phyloP scores from a whole-genome alignment of 257 asterid genomes.

The Solanum etuberosum region DNA sequence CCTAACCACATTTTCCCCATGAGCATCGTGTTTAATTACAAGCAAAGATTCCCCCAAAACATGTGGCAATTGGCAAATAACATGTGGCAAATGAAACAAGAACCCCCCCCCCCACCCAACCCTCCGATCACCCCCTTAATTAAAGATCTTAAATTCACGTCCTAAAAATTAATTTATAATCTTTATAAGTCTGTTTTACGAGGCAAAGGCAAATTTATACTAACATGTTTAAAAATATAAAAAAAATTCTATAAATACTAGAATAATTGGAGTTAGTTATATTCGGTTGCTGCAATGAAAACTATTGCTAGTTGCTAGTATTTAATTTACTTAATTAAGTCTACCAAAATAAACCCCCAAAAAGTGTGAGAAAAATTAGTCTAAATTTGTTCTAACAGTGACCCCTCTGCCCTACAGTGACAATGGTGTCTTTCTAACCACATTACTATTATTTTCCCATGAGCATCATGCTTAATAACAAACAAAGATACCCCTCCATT shows the following conservation, averaged over 20 bases:
- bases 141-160: no score
- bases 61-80: background rate
- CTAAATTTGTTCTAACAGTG: background rate
- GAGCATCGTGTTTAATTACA: background rate
- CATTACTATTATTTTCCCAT: background rate
- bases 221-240: background rate
- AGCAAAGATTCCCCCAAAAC: background rate
- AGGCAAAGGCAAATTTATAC: background rate
- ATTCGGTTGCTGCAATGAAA: background rate
- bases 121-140: no score
- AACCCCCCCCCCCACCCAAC: no score
- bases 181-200: no score
- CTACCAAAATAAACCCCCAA: background rate
- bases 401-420: background rate
- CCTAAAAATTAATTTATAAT: no score
- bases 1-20: background rate
- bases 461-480: background rate
- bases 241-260: background rate
- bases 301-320: background rate
- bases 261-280: background rate
- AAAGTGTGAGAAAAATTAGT: background rate
- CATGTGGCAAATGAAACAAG: no score
- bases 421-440: background rate
- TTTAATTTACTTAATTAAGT: background rate
- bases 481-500: background rate